Evolutionary conservation across 2,329 filamentous ascomycete genomes (phyloP).

Genomic region (Alternaria hordeiaustralica): DNA sequence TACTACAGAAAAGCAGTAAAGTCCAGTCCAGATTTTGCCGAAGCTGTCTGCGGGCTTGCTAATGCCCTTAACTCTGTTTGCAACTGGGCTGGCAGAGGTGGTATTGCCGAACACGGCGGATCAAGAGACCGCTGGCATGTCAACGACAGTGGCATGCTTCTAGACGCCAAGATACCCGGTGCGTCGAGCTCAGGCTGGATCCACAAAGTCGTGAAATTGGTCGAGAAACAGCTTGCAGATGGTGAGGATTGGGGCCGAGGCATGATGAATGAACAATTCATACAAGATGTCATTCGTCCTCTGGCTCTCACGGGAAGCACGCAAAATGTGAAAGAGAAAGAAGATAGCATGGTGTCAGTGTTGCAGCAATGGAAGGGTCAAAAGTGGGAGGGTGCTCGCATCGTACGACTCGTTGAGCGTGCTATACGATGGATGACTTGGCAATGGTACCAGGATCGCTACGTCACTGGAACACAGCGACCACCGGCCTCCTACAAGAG

Average conservation of each 20-base stretch:
- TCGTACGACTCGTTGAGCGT: conserved; percentile 84
- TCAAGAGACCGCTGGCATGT: conserved; percentile 92
- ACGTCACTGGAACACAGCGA: conserved; percentile 66
- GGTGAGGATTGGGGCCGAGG: conserved; percentile 86
- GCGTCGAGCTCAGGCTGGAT: conserved; percentile 78
- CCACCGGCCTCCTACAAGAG: conserved; percentile 69
- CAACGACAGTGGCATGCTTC: conserved; percentile 79
- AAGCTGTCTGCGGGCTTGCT: conserved; percentile 93
- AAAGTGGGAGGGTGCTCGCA: conserved; percentile 85
- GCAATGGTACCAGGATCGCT: conserved; percentile 86
- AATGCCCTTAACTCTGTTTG: conserved; percentile 97
- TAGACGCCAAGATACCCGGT: conserved; percentile 70
- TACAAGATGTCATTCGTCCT: conserved; percentile 55
- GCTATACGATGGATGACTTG: conserved; percentile 78
- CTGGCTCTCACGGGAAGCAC: conserved; percentile 49
- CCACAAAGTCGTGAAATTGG: conserved; percentile 87
- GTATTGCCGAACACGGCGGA: conserved; percentile 75
- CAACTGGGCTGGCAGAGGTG: conserved; percentile 89
- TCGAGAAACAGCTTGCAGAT: conserved; percentile 84
- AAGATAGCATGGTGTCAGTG: conserved; percentile 45
- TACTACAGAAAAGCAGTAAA: conserved; percentile 91
- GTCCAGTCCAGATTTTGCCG: conserved; percentile 94
- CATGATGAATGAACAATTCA: conserved; percentile 58
- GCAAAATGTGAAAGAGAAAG: conserved; percentile 44
- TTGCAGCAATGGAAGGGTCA: conserved; percentile 68